Percentiles rank a stretch among this genome's conserved stretches.
These are phyloP conservation scores for Boletus sensibilis DNA, from an alignment of 768 basidiomycete genomes.

Conservation along the genomic window DNA sequence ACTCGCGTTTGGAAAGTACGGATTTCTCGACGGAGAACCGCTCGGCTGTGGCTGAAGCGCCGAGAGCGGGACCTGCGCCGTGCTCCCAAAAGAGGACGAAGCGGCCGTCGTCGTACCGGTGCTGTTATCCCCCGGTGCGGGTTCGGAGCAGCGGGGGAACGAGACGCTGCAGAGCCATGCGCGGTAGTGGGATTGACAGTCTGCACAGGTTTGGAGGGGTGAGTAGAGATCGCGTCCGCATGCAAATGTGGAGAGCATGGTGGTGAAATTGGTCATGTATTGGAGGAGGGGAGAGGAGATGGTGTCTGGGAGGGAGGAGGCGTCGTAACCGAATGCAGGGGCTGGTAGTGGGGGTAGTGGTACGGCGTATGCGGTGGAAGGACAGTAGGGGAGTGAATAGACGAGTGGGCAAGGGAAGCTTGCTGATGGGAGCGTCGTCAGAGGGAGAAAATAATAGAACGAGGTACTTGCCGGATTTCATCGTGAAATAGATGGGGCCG, in stretches of 20 bases:
- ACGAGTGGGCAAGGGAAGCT: constrained; percentile 70
- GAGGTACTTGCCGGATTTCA: constrained; percentile 62
- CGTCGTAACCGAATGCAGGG: constrained; percentile 45
- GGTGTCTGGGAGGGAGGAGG: constrained; percentile 46
- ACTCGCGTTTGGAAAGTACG: constrained; percentile 44
- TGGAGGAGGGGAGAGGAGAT: constrained; percentile 53
- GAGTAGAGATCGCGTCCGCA: constrained; percentile 84
- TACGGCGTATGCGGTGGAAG: constrained; percentile 63
- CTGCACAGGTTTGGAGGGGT: constrained; percentile 70
- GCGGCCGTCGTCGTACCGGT: not conserved
- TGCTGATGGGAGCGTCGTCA: constrained; percentile 30
- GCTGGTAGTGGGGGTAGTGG: constrained; percentile 57
- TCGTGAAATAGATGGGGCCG: constrained; percentile 68
- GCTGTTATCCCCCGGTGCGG: constrained; percentile 28
- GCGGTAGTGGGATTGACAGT: constrained; percentile 72
- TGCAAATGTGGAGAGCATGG: constrained; percentile 65
- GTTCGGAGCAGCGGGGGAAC: constrained; percentile 73
- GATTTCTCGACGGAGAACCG: constrained; percentile 42
- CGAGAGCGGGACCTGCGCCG: constrained; percentile 41
- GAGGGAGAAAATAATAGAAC: not conserved
- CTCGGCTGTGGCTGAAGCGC: constrained; percentile 50
- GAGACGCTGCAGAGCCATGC: constrained; percentile 75
- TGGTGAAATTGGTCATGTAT: constrained; percentile 72
- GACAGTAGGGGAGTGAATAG: constrained; percentile 73
- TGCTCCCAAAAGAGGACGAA: constrained; percentile 20